Base-by-base conservation (phyloP, 176 grass and related monocot genomes). In the Poa pratensis region DNA sequence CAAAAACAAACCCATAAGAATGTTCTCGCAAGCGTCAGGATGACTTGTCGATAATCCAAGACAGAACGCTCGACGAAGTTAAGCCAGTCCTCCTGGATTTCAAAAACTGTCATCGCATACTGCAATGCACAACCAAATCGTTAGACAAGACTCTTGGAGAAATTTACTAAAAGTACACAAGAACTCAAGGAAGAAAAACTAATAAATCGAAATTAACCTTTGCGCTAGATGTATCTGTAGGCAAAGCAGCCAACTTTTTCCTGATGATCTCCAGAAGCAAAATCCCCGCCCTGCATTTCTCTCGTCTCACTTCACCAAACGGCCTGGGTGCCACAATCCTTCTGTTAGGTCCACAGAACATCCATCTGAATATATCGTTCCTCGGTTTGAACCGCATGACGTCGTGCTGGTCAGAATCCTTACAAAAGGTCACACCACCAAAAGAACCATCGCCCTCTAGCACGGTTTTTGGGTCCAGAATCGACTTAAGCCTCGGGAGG, bases 281-380 rank as follows among this genome's bases (percentile, higher is more conserved):
- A 60, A 14, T 17, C 40, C 69, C 82, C 6, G 28, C 48, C 3
- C 2, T 65, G 83, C 82, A 12, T 34, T 76, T 85, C 3, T 12
- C 48, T 40, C 52, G n/a, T 22, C 40, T 28, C 16, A 85, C 1
- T 40, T 89, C 50, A 28, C 16, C 15, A 50, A 85, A 39, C 50
- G 82, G 8, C 6, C 18, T 59, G 11, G 62, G 62, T 69, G 82
- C 11, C 49, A 3, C 4, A 42, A 69, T 16, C 40, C 82, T 71
- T 69, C 77, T 85, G 50, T 83, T 85, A 59, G 82, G 82, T 61
- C 28, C 27, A 81, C 69, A 28, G 15, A 89, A 85, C 77, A 89
- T 49, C 77, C 87, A 89, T 42, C 60, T 76, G 61, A 85, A 85
- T 13, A 76, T 48, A 26, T 61, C n/a, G 7, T 34, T 60, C 17